Conservation (phyloP, 106 monocot species). For the Amphibolis antarctica region DNA sequence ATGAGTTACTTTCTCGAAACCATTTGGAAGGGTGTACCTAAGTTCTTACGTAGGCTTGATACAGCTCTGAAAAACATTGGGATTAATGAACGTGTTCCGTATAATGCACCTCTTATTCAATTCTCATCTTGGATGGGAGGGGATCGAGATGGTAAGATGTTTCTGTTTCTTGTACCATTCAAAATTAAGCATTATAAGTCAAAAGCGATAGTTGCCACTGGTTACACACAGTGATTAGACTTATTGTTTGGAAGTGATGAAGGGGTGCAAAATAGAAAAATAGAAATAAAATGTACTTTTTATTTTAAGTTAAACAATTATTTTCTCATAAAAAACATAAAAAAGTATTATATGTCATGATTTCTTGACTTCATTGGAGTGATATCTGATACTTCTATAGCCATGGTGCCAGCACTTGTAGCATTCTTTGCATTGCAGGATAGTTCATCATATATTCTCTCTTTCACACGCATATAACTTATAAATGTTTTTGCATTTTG, state of each 20-base stretch:
- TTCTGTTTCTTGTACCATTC: neutral
- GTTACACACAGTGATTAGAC: no score
- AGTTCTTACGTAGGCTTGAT: slow-evolving; percentile 87
- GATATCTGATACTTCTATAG: no score
- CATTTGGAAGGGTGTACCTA: slow-evolving; percentile 99
- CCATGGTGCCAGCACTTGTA: no score
- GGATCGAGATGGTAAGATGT: slow-evolving; percentile 83
- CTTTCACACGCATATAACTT: neutral
- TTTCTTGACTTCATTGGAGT: no score
- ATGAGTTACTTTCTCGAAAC: slow-evolving; percentile 99
- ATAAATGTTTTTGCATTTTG: neutral
- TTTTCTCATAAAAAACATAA: no score
- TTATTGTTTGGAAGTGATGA: no score
- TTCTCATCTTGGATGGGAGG: slow-evolving; percentile 99
- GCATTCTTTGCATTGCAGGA: no score
- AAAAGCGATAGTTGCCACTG: neutral
- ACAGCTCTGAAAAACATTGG: slow-evolving; percentile 95
- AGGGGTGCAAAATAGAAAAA: no score
- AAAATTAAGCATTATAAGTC: neutral
- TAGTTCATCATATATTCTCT: no score
- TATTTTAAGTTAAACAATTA: no score
- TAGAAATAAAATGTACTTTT: no score
- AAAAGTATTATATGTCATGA: no score
- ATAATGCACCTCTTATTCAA: slow-evolving; percentile 98
- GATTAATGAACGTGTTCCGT: slow-evolving; percentile 85